These are phyloP conservation scores for Carex littledalei DNA, from an alignment of 176 grass and related monocot genomes.

Conservation along the genomic window DNA sequence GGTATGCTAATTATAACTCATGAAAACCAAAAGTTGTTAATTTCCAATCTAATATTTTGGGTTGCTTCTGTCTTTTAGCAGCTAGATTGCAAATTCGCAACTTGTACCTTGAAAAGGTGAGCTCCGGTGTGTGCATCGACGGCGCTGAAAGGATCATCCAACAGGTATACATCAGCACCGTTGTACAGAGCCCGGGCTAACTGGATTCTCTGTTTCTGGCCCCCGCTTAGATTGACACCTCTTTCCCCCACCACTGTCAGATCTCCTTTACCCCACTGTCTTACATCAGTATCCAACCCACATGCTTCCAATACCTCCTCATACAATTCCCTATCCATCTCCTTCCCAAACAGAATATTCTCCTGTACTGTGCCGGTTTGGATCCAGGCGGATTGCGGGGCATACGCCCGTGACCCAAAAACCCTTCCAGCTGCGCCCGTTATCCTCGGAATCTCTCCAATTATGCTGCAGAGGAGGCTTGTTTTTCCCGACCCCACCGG, in stretches of 20 bases:
- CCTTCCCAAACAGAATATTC: conserved; percentile 83
- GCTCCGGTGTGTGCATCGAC: conserved; percentile 79
- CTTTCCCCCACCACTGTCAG: conserved; percentile 71
- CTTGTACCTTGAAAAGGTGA: conserved; percentile 69
- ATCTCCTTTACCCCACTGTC: conserved; percentile 57
- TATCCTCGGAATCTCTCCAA: conserved; percentile 65
- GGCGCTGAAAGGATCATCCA: conserved; percentile 93
- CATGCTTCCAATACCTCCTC: conserved; percentile 70
- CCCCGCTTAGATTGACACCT: conserved; percentile 85
- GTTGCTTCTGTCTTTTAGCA: not conserved
- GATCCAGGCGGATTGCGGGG: conserved; percentile 66
- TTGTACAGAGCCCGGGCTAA: conserved; percentile 77
- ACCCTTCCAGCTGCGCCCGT: conserved; percentile 36
- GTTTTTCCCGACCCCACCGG: conserved; percentile 84
- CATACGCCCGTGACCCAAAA: conserved; percentile 55
- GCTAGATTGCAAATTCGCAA: not conserved
- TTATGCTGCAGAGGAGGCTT: conserved; percentile 69
- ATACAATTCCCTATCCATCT: conserved; percentile 51
- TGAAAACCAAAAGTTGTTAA: not conserved
- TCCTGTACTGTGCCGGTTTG: conserved; percentile 69
- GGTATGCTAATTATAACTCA: not conserved
- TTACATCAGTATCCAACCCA: conserved; percentile 71
- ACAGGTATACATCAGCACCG: conserved; percentile 59
- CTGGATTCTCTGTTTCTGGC: conserved; percentile 95
- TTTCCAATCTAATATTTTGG: not conserved